These are phyloP conservation scores for Umbelopsis ramanniana DNA, from an alignment of 192 early-diverging fungal genomes.

Conservation along the genomic window DNA sequence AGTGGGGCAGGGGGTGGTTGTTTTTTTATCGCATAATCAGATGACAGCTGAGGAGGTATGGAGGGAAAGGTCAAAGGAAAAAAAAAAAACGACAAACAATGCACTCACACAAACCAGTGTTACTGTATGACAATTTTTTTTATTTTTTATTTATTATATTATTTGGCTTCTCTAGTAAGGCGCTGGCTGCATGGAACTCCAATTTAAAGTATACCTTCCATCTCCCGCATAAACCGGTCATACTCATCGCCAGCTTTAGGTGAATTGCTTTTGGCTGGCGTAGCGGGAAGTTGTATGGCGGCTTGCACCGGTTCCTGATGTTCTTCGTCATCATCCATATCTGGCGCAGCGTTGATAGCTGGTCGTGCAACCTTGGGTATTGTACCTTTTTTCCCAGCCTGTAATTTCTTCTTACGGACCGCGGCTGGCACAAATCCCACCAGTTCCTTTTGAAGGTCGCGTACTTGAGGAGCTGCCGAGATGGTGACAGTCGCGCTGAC, in stretches of 20 bases:
- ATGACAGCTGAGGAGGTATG: background rate
- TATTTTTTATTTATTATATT: background rate
- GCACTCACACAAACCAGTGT: background rate
- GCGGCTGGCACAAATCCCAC: slow-evolving; percentile 71
- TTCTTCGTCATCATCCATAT: slow-evolving; percentile 47
- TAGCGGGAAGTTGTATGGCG: background rate
- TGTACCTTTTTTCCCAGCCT: slow-evolving; percentile 37
- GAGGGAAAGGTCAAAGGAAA: background rate
- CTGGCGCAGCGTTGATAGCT: slow-evolving; percentile 73
- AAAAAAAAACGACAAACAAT: background rate
- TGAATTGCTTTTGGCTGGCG: background rate
- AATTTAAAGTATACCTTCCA: slow-evolving; percentile 1
- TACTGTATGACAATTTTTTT: background rate
- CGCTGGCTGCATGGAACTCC: background rate
- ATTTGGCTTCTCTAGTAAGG: background rate
- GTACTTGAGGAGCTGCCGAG: slow-evolving; percentile 75
- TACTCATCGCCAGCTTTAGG: slow-evolving; percentile 9
- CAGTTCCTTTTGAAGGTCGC: slow-evolving; percentile 83
- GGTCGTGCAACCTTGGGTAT: slow-evolving; percentile 57
- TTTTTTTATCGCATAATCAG: too few relatives aligned
- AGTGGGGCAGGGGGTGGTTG: too few relatives aligned
- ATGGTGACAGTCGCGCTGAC: slow-evolving; percentile 54
- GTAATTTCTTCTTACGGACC: slow-evolving; percentile 56
- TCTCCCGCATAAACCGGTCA: slow-evolving; percentile 14
- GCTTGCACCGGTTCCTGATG: background rate